A percentile compares a stretch with the other conserved stretches of the same genome.
Conservation (phyloP, 306 rosid genomes). For the Geum urbanum region DNA sequence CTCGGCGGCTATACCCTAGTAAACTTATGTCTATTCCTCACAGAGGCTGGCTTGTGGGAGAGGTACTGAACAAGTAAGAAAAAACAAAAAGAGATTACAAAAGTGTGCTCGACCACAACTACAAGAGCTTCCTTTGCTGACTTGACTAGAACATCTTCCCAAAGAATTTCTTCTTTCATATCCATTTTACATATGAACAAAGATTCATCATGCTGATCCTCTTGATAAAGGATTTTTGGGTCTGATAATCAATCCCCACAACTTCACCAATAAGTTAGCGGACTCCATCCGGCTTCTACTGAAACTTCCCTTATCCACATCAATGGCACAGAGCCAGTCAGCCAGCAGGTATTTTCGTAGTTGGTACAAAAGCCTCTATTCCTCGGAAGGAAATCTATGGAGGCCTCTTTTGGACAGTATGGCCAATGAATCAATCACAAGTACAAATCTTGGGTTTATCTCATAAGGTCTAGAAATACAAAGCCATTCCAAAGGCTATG, state of each 20-base stretch:
- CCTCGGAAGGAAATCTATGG: constrained; percentile 12
- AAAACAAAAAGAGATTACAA: neutral
- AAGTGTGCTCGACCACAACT: constrained; percentile 7
- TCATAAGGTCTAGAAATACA: constrained; percentile 80
- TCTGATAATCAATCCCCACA: neutral
- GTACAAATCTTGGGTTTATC: constrained; percentile 33
- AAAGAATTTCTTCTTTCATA: constrained; percentile 22
- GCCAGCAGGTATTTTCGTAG: constrained; percentile 1
- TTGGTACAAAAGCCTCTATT: neutral
- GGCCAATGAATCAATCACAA: constrained; percentile 23
- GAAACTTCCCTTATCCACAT: constrained; percentile 2
- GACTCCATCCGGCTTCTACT: constrained; percentile 14
- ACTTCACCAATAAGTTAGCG: constrained; percentile 15
- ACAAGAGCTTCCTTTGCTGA: constrained; percentile 15
- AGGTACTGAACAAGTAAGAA: neutral
- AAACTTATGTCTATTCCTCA: constrained; percentile 5
- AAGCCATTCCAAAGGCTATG: constrained; percentile 99
- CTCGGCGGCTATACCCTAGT: neutral
- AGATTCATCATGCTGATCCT: constrained; percentile 3
- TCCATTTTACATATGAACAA: constrained; percentile 23
- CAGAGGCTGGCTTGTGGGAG: neutral
- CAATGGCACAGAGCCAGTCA: neutral
- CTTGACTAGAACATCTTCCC: constrained; percentile 20
- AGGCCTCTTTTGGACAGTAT: constrained; percentile 28
- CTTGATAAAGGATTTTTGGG: constrained; percentile 9